Percentiles rank a stretch among this genome's conserved stretches.
These are phyloP conservation scores for Colletotrichum spinosum DNA, from an alignment of 2,329 filamentous ascomycete genomes.

Conservation along the genomic window DNA sequence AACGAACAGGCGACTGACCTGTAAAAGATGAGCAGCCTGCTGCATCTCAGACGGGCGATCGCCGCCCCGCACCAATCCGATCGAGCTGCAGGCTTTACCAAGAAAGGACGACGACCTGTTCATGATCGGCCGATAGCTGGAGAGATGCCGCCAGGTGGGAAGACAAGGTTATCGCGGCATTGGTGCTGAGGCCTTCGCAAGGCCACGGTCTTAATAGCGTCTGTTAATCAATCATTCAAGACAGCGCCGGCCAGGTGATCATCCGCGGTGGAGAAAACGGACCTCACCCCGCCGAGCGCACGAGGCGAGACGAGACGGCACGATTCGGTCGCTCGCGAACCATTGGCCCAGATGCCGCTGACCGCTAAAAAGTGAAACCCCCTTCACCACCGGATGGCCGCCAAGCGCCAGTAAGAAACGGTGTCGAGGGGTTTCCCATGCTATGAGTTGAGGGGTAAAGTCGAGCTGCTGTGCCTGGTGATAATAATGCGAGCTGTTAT, in stretches of 20 bases:
- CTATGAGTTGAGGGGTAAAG: conserved; percentile 21
- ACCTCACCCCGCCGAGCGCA: conserved; percentile 29
- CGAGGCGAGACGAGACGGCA: conserved; percentile 34
- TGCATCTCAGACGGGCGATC: conserved; percentile 31
- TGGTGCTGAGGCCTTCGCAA: conserved; percentile 16
- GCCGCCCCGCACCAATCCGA: conserved; percentile 28
- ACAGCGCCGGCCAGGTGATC: conserved; percentile 38
- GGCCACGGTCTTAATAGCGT: conserved; percentile 24
- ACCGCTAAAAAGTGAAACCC: conserved; percentile 38
- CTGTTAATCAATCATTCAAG: conserved; percentile 29
- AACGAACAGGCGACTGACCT: conserved; percentile 9
- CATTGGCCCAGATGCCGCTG: conserved; percentile 34
- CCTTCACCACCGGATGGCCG: conserved; percentile 22
- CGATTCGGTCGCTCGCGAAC: conserved; percentile 25
- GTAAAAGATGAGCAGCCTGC: conserved; percentile 20
- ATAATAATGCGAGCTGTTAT: conserved; percentile 6
- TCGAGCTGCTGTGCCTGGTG: not conserved
- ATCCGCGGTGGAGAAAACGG: conserved; percentile 37
- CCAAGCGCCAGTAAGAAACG: conserved; percentile 29
- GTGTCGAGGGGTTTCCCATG: not conserved
- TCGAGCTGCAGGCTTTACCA: conserved; percentile 25
- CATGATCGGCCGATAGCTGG: conserved; percentile 20
- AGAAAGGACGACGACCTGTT: conserved; percentile 7
- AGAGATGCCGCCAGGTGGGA: conserved; percentile 9
- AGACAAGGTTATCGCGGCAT: conserved; percentile 10